Evolutionary conservation across 2,329 filamentous ascomycete genomes (phyloP).

Genomic region (Phialocephala sp.): DNA sequence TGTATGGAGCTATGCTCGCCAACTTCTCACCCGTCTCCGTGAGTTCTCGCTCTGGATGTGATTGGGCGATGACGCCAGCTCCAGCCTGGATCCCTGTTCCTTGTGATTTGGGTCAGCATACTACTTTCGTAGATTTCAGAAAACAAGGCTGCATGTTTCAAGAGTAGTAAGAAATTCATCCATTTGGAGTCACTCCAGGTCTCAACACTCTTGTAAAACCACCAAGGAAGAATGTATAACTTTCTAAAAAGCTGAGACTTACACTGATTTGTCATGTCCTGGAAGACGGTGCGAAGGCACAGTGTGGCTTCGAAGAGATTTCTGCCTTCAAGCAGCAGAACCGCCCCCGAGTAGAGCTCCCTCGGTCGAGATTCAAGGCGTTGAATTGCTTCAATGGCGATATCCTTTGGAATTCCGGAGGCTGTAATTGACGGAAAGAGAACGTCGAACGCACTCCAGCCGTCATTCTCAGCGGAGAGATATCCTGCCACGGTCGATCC

Average conservation of each 20-base stretch:
- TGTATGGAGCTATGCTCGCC: constrained; percentile 17
- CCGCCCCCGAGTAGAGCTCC: constrained; percentile 33
- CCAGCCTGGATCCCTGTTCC: constrained; percentile 24
- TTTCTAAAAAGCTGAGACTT: neutral
- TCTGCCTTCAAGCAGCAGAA: constrained; percentile 22
- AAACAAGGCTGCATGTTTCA: neutral
- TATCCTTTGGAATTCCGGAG: constrained; percentile 30
- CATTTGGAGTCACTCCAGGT: too few relatives aligned
- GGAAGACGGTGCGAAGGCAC: constrained; percentile 27
- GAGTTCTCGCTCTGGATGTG: constrained; percentile 29
- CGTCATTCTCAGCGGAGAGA: constrained; percentile 23
- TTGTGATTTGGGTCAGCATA: neutral
- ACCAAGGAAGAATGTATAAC: too few relatives aligned
- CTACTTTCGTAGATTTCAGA: neutral
- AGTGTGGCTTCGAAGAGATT: constrained; percentile 26
- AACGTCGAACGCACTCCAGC: constrained; percentile 30
- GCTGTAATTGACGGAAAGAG: constrained; percentile 36
- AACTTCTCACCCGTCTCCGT: constrained; percentile 33
- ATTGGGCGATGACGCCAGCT: constrained; percentile 29
- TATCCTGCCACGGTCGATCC: constrained; percentile 29
- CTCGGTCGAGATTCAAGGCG: constrained; percentile 24
- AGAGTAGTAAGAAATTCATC: too few relatives aligned
- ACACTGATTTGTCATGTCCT: constrained; percentile 4
- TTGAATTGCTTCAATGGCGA: constrained; percentile 25
- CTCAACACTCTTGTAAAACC: too few relatives aligned